Percentiles rank a stretch among this genome's conserved stretches.
Conservation (phyloP, 2,329 filamentous ascomycete species). For the Epichloe sp. region DNA sequence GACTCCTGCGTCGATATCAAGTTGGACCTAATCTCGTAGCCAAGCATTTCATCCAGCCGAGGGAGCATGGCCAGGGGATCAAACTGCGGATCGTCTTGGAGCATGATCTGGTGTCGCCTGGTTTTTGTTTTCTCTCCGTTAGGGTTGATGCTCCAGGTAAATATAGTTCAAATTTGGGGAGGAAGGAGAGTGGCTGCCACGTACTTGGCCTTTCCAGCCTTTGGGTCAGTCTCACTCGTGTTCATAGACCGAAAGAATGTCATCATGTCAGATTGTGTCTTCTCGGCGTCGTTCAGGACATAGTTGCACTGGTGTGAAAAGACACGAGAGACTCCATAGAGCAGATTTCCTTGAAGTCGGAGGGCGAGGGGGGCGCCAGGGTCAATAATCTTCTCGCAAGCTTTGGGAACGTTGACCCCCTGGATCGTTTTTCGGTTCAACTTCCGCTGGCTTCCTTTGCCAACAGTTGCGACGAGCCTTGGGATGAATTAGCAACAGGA, state of each 20-base stretch:
- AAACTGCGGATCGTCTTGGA: slow-evolving; percentile 76
- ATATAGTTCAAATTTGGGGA: no score
- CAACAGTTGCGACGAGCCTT: slow-evolving; percentile 87
- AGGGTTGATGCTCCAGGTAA: no score
- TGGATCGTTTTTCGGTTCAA: slow-evolving; percentile 78
- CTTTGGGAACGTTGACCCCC: slow-evolving; percentile 73
- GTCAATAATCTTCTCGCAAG: slow-evolving; percentile 77
- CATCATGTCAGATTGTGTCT: slow-evolving; percentile 60
- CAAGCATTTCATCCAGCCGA: slow-evolving; percentile 21
- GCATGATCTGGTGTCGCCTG: slow-evolving; percentile 62
- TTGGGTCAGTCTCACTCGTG: slow-evolving; percentile 49
- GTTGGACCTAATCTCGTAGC: slow-evolving; percentile 20
- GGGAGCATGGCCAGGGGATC: slow-evolving; percentile 20
- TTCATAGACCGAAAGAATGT: slow-evolving; percentile 46
- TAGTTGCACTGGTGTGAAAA: slow-evolving; percentile 81
- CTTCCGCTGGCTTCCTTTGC: slow-evolving; percentile 57
- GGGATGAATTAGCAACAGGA: neutral
- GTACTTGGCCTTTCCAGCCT: slow-evolving; percentile 61
- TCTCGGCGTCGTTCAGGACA: slow-evolving; percentile 67
- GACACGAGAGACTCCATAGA: slow-evolving; percentile 76
- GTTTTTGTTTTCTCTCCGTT: neutral
- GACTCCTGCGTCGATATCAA: slow-evolving; percentile 24
- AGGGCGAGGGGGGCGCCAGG: slow-evolving; percentile 71
- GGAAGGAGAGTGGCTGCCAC: slow-evolving; percentile 19
- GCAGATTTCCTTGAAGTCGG: slow-evolving; percentile 75